Base-by-base conservation (phyloP, 495 filamentous ascomycete genomes). In the Penicillium subrubescens region DNA sequence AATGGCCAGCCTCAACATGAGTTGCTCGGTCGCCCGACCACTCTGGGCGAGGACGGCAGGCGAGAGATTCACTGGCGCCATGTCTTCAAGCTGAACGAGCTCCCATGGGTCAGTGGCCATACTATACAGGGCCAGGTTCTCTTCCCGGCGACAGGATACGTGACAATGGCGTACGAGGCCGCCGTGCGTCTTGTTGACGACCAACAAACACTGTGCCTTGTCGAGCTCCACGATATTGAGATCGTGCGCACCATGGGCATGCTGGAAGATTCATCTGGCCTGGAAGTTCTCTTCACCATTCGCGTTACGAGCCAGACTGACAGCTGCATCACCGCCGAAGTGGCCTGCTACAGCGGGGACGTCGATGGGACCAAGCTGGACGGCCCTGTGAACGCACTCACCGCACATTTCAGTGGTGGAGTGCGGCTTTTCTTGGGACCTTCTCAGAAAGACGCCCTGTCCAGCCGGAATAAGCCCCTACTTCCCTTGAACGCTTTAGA, bases 101-200 rank as follows among this genome's bases (percentile, higher is more conserved):
- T 79, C 0, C 61, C 70, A 1, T 82, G 81, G 81, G 57, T 82
- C 0, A 2, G 34, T 0, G 74, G 74, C 5, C 79, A 83, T 41
- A 10, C 66, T 39, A 1, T 83, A 0, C 77, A 80, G 50, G 65
- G 71, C 3, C 66, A 78, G 33, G 63, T 67, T 1, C 71, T 90
- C 2, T 88, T 86, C 65, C 89, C 89, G 14, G 84, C 81, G 64
- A 81, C 86, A 1, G 86, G 81, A 0, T 89, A 84, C 63, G 62
- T 87, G 35, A 70, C 79, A 1, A 85, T 86, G 80, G 87, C 84
- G 0, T 25, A 89, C 0, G 88, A 90, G 61, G 83, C 86, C 0
- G 52, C 37, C 19, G 65, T 15, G 29, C 48, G 8, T 2, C 4
- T 62, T 21, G 54, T 51, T 6, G 33, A 14, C 3, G 43, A 34